phyloP scores from a whole-genome alignment of 2,329 filamentous ascomycete genomes.

The Talaromyces verruculosus region DNA sequence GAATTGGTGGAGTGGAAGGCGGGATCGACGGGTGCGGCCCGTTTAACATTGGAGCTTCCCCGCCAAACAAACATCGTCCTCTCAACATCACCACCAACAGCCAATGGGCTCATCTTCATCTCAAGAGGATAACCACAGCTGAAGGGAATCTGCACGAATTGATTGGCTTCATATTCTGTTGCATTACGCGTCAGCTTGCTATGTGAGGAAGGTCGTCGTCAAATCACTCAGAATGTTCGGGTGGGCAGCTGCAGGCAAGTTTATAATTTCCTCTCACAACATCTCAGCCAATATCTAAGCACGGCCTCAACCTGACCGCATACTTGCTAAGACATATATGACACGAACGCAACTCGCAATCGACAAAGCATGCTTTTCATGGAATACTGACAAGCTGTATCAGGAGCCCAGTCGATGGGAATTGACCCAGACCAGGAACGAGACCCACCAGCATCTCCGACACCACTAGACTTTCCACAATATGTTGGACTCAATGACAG shows the following conservation, averaged over 20 bases:
- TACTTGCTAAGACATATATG: neutral
- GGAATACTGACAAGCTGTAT: neutral
- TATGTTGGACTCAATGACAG: conserved; percentile 43
- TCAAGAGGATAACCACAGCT: neutral
- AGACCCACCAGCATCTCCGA: conserved; percentile 50
- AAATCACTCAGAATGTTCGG: conserved; percentile 16
- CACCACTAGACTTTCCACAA: conserved; percentile 54
- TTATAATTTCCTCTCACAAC: neutral
- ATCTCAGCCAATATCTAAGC: neutral
- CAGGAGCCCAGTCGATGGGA: conserved; percentile 35
- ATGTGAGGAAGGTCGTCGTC: neutral
- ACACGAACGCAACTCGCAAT: neutral
- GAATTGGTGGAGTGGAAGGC: neutral
- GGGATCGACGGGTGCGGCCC: conserved; percentile 6
- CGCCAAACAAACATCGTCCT: neutral
- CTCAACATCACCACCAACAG: neutral
- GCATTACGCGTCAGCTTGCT: neutral
- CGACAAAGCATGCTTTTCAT: neutral
- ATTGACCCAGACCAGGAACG: conserved; percentile 45
- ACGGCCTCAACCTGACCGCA: neutral
- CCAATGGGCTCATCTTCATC: neutral
- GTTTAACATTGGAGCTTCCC: neutral
- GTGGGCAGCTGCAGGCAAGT: conserved; percentile 20
- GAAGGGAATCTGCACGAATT: neutral
- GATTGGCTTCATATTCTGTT: neutral